phyloP scores from a whole-genome alignment of 2,329 filamentous ascomycete genomes.

The Aspergillus sp. region DNA sequence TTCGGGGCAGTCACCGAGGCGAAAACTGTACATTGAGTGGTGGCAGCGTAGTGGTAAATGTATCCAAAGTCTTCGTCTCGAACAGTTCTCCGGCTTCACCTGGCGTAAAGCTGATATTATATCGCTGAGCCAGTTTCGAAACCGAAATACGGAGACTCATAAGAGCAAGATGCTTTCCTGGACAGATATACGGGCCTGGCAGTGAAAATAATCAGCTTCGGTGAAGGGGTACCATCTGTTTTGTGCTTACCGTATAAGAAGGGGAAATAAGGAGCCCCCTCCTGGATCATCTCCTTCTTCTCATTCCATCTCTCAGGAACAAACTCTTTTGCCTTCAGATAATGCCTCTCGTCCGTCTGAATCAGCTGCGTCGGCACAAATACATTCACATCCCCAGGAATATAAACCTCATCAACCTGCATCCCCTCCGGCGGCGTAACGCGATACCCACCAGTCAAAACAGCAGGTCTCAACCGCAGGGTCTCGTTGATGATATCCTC shows the following conservation, averaged over 20 bases:
- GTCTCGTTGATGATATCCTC: constrained; percentile 68
- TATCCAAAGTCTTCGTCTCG: constrained; percentile 18
- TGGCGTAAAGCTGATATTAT: constrained; percentile 21
- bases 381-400: constrained; percentile 24
- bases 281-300: constrained; percentile 18
- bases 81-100: constrained; percentile 21
- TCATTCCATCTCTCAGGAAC: constrained; percentile 34
- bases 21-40: constrained; percentile 22
- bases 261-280: constrained; percentile 27
- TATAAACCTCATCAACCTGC: constrained; percentile 30
- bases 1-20: too few relatives aligned
- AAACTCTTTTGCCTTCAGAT: constrained; percentile 22
- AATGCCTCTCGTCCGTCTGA: constrained; percentile 26
- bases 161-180: constrained; percentile 32
- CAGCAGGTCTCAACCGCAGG: constrained; percentile 36
- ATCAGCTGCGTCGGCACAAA: constrained; percentile 17
- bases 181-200: constrained; percentile 29
- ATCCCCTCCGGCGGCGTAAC: constrained; percentile 30
- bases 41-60: constrained; percentile 28
- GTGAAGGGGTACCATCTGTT: too few relatives aligned
- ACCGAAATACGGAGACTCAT: constrained; percentile 27
- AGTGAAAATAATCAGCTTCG: neutral
- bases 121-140: constrained; percentile 23
- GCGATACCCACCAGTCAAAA: constrained; percentile 10
- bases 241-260: constrained; percentile 19